Percentiles rank a stretch among this genome's conserved stretches.
Conservation (phyloP, 805 yeast genomes). For the Starmerella bombicola region DNA sequence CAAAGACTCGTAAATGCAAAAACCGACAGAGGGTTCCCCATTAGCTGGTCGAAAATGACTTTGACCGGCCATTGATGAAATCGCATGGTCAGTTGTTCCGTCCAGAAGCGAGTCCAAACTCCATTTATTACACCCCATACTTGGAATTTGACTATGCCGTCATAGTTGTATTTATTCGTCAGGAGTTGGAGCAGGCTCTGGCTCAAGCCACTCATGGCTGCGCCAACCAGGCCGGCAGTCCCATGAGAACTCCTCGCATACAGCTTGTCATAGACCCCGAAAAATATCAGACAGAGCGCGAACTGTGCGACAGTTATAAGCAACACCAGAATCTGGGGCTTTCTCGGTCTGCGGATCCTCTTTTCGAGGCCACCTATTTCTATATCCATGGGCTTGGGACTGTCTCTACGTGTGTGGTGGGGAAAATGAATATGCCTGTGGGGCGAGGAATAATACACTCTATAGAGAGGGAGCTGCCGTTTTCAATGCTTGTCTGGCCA, state of each 20-base stretch:
- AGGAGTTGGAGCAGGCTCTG: conserved; percentile 27
- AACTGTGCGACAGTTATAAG: conserved; percentile 20
- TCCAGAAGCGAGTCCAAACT: conserved; percentile 31
- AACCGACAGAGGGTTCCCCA: conserved; percentile 29
- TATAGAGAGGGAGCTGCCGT: no score
- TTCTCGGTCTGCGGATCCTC: conserved; percentile 21
- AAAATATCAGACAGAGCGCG: conserved; percentile 19
- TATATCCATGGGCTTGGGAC: conserved; percentile 19
- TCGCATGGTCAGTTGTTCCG: conserved; percentile 25
- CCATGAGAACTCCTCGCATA: conserved; percentile 24
- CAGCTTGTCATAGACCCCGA: conserved; percentile 22
- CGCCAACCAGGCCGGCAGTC: conserved; percentile 26
- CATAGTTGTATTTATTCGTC: conserved; percentile 17
- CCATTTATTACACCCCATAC: conserved; percentile 31
- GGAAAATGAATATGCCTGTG: neutral
- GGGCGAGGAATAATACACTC: no score
- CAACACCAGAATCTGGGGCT: conserved; percentile 16
- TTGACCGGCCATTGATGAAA: conserved; percentile 20
- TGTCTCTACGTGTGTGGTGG: neutral
- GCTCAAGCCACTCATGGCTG: conserved; percentile 26
- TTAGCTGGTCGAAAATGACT: conserved; percentile 26
- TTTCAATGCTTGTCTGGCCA: no score
- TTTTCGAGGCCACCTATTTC: conserved; percentile 22
- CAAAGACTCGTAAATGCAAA: conserved; percentile 26
- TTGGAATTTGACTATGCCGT: conserved; percentile 26